phyloP scores from a whole-genome alignment of 345 rosid genomes.

The Jatropha curcas region DNA sequence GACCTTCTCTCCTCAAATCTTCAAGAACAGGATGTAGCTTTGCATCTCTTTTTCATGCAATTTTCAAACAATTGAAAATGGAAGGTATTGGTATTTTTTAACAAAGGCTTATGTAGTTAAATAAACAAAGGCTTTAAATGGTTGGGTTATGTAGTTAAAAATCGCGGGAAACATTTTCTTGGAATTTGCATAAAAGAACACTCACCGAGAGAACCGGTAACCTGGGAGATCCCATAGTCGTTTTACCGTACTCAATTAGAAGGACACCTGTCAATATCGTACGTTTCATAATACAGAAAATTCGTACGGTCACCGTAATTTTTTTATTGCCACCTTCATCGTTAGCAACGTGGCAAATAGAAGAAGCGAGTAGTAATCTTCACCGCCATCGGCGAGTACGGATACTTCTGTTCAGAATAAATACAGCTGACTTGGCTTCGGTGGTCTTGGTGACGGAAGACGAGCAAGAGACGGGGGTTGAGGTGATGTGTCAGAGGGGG shows the following conservation, averaged over 20 bases:
- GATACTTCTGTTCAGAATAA: neutral
- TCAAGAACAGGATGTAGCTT: no score
- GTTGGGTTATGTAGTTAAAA: neutral
- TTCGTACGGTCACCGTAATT: neutral
- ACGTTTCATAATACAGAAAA: neutral
- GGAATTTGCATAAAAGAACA: neutral
- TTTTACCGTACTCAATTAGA: conserved; percentile 8
- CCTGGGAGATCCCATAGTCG: neutral
- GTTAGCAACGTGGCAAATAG: conserved; percentile 16
- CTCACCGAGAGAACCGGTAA: neutral
- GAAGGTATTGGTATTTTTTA: no score
- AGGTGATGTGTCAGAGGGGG: conserved; percentile 13
- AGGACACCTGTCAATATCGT: conserved; percentile 17
- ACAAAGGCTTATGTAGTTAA: no score
- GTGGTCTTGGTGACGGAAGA: conserved; percentile 4
- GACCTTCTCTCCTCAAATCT: neutral
- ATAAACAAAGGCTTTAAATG: no score
- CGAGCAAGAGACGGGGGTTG: neutral
- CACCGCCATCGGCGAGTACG: conserved; percentile 9
- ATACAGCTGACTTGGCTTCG: conserved; percentile 5
- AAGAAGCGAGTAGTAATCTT: neutral
- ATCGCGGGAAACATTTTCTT: neutral
- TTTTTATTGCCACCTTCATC: neutral
- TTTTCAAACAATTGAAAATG: no score
- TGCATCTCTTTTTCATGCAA: no score